Base-by-base conservation (phyloP, 768 basidiomycete species). In the Panellus pusillus region DNA sequence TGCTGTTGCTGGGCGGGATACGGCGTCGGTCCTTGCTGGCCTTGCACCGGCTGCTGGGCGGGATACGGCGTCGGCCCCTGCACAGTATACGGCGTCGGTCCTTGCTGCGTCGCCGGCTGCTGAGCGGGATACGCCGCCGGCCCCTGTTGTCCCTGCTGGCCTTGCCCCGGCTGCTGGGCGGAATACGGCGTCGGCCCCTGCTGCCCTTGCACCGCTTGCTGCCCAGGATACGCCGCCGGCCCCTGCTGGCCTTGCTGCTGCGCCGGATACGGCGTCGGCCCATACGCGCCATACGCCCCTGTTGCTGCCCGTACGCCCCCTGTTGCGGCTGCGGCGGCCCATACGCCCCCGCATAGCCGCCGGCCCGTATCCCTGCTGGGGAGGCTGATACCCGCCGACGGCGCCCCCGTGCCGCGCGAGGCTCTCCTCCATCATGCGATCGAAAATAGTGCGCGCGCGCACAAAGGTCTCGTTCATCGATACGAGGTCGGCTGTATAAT, bases 401-500 rank as follows among this genome's bases (percentile, higher is more conserved):
- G 7, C 75, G 44, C 80, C 85, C 11, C 82, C 77, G 63, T 91
- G 87, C 53, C 87, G 76, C 5, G 89, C 86, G 28, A 93, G 72
- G 63, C 87, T 90, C 57, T 93, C 92, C 65, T 93, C 91, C 84
- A 95, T 92, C 87, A 97, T 91, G 29, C 86, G 75, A 65, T 97
- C 94, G 63, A 95, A 98, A 50, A 95, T 91, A 14, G 85, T 83
- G 43, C 91, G 79, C 5, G 94, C 95, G 39, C 87, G 84, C 27
- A 94, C 80, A 63, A 98, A 97, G 15, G 86, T 93, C 70, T 95
- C 92, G 68, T 94, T 94, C 90, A 98, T 95, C 2, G 88, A 85
- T 6, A 94, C 87, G 29, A 98, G 77, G 69, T 98, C 96, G 52
- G 94, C 95, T 96, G 61, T 13, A 50, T 15, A 40, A 28, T 70